Evolutionary conservation across 352 stramenopile species (phyloP), one percentile per base, ranked within the genome.

Genomic region (Elongisporangium prolatum): DNA sequence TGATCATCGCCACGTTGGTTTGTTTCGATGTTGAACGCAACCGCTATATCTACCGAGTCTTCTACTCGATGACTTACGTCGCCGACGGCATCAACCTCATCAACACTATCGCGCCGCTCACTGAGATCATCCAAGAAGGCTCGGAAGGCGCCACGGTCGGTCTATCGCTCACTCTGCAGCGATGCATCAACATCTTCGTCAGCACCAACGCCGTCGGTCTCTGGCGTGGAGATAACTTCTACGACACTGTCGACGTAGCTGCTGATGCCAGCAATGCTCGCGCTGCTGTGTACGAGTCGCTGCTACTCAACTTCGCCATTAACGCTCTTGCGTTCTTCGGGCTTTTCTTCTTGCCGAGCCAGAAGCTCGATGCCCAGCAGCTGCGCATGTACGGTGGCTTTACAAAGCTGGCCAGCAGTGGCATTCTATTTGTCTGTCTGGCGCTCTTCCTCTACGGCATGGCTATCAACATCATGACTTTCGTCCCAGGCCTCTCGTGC

Each of bases 361-460:
- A 91, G 60, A 91, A 91, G 62, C 71, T 88, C 1, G 81, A 89
- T 47, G 75, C 78, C 14, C 78, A 91, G 67, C 79, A 88, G 52
- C 54, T 88, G 25, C 81, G 75, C 24, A 84, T 81, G 66, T 88
- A 86, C 55, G 79, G 79, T 16, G 79, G 81, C 21, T 91, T 85
- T 56, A 88, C 76, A 21, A 73, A 77, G 54, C 54, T 40, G 48
- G 71, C 68, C 13, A 69, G 71, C 55, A 58, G 57, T 1, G 65
- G 20, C 13, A 72, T 77, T 48, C 50, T 75, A 21, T 57, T 51
- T 21, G 64, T 72, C 37, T 72, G 65, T 38, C 51, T 75, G 17
- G 65, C 64, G 16, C 56, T 80, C 1, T 74, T 76, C 52, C 44
- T 74, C 50, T 80, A 80, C 56, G 65, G 62, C 24, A 22, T 80